These are phyloP conservation scores for Penicillium subrubescens DNA, from an alignment of 495 filamentous ascomycete species.

Conservation along the genomic window DNA sequence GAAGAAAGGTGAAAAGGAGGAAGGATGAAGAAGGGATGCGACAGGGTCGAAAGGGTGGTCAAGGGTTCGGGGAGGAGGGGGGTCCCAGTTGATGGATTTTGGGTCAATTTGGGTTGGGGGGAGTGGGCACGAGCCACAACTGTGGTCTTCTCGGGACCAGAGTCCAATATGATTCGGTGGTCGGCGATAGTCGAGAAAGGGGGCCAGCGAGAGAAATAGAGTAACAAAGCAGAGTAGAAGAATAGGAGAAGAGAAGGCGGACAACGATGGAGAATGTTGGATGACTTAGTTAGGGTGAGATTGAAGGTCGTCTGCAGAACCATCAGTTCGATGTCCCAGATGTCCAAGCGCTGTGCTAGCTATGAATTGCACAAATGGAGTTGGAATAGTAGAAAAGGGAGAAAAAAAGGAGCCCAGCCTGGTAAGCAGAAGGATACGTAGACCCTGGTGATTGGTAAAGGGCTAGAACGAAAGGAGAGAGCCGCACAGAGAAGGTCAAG, in stretches of 20 bases:
- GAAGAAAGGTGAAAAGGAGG: slow-evolving; percentile 10
- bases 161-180: neutral
- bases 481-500: neutral
- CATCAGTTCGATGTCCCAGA: neutral
- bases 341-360: neutral
- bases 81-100: neutral
- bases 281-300: neutral
- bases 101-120: neutral
- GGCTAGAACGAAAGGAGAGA: neutral
- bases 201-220: neutral
- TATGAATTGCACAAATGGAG: neutral
- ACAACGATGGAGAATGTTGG: neutral
- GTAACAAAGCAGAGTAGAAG: neutral
- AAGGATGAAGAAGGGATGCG: slow-evolving; percentile 15
- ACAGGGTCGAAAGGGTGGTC: slow-evolving; percentile 5
- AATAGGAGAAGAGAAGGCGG: neutral
- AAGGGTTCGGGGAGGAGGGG: slow-evolving; percentile 1
- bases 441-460: neutral
- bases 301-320: neutral
- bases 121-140: slow-evolving; percentile 6
- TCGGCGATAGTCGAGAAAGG: neutral
- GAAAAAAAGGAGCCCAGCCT: neutral
- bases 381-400: neutral
- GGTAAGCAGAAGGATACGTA: neutral
- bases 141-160: neutral